Percentiles rank a stretch among this genome's conserved stretches.
These are phyloP conservation scores for Prunus dulcis DNA, from an alignment of 306 rosid species.

Conservation along the genomic window DNA sequence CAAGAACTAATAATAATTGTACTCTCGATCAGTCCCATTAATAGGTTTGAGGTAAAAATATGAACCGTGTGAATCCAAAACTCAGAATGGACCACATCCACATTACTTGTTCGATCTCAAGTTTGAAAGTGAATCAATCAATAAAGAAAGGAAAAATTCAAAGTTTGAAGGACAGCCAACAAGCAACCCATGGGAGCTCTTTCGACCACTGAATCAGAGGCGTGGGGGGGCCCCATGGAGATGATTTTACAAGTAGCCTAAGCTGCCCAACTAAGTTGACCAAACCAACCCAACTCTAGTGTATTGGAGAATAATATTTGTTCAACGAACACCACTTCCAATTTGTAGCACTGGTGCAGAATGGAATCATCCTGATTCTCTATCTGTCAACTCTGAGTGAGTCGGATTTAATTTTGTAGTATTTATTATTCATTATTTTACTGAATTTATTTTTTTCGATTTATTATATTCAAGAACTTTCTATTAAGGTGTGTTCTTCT, in stretches of 20 bases:
- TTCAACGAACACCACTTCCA: not conserved
- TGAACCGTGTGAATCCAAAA: not conserved
- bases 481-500: too few relatives aligned
- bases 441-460: too few relatives aligned
- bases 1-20: not conserved
- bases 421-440: too few relatives aligned
- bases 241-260: not conserved
- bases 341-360: too few relatives aligned
- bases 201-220: not conserved
- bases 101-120: not conserved
- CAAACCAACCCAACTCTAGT: not conserved
- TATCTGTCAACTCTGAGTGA: too few relatives aligned
- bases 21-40: too few relatives aligned
- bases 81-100: not conserved
- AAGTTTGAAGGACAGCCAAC: not conserved
- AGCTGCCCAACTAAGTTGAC: constrained; percentile 4
- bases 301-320: not conserved
- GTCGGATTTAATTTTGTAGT: accelerated
- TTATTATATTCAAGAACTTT: too few relatives aligned
- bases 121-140: not conserved
- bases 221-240: not conserved
- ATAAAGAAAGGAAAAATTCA: not conserved
- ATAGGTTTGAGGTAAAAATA: not conserved
- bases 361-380: too few relatives aligned
- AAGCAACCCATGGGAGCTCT: not conserved